phyloP scores from a whole-genome alignment of 257 asterid genomes.

The Capsicum pubescens region DNA sequence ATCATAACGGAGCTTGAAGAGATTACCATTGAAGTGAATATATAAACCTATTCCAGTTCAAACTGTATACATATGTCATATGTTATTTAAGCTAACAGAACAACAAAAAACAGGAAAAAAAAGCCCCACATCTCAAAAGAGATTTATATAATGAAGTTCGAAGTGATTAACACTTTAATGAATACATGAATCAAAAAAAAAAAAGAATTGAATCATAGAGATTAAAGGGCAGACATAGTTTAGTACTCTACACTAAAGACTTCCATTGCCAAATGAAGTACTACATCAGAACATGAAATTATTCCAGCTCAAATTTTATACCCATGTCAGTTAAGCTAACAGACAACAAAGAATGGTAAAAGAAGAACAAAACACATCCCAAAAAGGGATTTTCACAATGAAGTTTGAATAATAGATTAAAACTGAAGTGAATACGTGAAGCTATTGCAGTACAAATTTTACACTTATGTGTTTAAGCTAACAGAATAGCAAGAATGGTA shows the following conservation, averaged over 20 bases:
- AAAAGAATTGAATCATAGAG: background rate
- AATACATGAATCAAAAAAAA: background rate
- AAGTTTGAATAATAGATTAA: too few relatives aligned
- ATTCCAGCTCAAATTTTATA: background rate
- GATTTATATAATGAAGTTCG: background rate
- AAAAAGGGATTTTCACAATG: too few relatives aligned
- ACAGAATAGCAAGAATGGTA: background rate
- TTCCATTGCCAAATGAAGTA: background rate
- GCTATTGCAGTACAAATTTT: too few relatives aligned
- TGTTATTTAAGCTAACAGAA: too few relatives aligned
- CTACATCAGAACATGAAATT: background rate
- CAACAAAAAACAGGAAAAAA: too few relatives aligned
- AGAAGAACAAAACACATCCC: background rate
- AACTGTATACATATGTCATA: too few relatives aligned
- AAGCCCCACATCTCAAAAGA: background rate
- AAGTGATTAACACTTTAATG: background rate
- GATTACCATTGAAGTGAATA: too few relatives aligned
- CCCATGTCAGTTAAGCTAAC: background rate
- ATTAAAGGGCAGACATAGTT: slow-evolving; percentile 29
- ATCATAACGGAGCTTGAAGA: background rate
- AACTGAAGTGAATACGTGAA: too few relatives aligned
- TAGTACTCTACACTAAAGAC: background rate
- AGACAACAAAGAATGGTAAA: background rate
- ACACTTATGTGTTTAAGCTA: too few relatives aligned
- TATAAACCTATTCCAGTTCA: too few relatives aligned